Evolutionary conservation across 352 stramenopile species (phyloP).

Genomic region (Thalassiosira livingstoniorum): DNA sequence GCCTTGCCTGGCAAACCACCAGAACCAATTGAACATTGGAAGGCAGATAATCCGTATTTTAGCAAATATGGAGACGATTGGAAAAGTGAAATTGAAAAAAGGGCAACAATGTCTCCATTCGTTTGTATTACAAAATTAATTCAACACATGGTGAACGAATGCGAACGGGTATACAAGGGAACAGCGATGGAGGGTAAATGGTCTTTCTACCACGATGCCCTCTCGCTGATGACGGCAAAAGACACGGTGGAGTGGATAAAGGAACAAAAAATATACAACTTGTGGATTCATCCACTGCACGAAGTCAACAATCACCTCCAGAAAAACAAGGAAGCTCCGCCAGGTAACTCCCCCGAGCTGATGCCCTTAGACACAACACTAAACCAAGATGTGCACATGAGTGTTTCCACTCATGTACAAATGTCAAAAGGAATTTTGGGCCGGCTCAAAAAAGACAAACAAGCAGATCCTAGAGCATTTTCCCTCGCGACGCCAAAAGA

Average conservation of each 20-base stretch:
- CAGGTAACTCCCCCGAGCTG: neutral
- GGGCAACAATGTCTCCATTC: neutral
- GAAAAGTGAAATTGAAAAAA: neutral
- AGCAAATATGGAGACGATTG: neutral
- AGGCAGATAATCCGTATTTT: neutral
- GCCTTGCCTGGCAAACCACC: neutral
- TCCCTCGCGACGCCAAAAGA: no score
- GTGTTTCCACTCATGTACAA: no score
- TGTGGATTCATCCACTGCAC: neutral
- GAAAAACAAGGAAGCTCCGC: neutral
- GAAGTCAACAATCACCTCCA: neutral
- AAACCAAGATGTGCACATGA: neutral
- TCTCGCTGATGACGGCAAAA: no score
- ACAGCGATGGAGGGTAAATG: neutral
- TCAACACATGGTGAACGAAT: neutral
- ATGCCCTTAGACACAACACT: neutral
- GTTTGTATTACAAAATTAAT: neutral
- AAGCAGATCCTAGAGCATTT: no score
- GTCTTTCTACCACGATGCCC: no score
- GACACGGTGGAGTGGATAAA: neutral
- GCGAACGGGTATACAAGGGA: neutral
- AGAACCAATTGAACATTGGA: neutral
- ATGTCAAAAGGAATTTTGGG: no score
- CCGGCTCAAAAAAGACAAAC: no score
- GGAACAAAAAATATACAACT: neutral